These are phyloP conservation scores for Aspergillus saccharolyticus DNA, from an alignment of 495 filamentous ascomycete genomes.

Conservation along the genomic window DNA sequence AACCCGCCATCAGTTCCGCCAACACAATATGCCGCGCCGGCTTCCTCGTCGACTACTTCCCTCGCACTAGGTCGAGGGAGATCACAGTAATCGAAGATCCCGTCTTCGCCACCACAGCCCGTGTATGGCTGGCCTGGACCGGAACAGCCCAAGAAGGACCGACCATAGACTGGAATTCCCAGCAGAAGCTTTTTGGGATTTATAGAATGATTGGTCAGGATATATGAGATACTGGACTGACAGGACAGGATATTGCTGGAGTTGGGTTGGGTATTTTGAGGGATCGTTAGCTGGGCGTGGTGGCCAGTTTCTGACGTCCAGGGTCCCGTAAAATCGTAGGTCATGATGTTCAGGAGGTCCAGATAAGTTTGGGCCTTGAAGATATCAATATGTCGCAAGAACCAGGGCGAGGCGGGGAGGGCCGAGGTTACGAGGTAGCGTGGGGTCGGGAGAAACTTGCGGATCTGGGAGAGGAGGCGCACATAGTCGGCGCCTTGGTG, in stretches of 20 bases:
- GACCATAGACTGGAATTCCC: conserved; percentile 75
- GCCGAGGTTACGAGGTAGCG: conserved; percentile 74
- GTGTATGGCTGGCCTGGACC: conserved; percentile 59
- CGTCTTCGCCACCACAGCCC: conserved; percentile 68
- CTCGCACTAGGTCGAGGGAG: conserved; percentile 66
- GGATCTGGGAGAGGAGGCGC: conserved; percentile 61
- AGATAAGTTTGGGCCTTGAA: conserved; percentile 57
- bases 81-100: conserved; percentile 75
- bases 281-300: conserved; percentile 67
- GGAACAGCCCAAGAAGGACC: conserved; percentile 67
- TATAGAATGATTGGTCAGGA: conserved; percentile 60
- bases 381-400: conserved; percentile 72
- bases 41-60: conserved; percentile 63
- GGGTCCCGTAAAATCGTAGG: conserved; percentile 82
- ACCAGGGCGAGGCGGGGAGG: conserved; percentile 71
- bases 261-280: conserved; percentile 40
- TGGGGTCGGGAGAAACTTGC: conserved; percentile 66
- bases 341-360: conserved; percentile 77
- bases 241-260: conserved; percentile 48
- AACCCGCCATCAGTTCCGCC: conserved; percentile 75
- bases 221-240: conserved; percentile 60
- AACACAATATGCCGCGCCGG: conserved; percentile 69
- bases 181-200: conserved; percentile 68
- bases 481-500: conserved; percentile 71
- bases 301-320: conserved; percentile 69